Evolutionary conservation across 352 stramenopile genomes (phyloP).

Genomic region (Phytophthora fragariae): DNA sequence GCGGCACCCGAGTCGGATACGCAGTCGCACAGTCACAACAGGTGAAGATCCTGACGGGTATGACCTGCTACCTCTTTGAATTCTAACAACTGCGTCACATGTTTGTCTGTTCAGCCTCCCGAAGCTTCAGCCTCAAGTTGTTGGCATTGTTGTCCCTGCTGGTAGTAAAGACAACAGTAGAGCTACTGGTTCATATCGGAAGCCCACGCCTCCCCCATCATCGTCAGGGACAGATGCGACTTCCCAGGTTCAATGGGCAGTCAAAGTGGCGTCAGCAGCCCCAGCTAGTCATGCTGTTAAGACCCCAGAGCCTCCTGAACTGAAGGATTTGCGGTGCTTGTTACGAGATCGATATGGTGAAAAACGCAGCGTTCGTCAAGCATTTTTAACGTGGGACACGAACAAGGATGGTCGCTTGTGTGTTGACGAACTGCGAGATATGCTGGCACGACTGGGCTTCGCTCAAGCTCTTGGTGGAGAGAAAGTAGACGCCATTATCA

Average conservation of each 20-base stretch:
- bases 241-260: slow-evolving; percentile 50
- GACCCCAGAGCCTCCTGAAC: slow-evolving; percentile 9
- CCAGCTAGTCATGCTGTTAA: background rate
- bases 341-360: slow-evolving; percentile 67
- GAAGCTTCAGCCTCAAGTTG: slow-evolving; percentile 14
- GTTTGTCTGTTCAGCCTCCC: slow-evolving; percentile 16
- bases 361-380: slow-evolving; percentile 58
- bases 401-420: slow-evolving; percentile 62
- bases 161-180: background rate
- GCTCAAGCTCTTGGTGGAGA: slow-evolving; percentile 40
- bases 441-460: slow-evolving; percentile 55
- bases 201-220: background rate
- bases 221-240: slow-evolving; percentile 11
- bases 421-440: slow-evolving; percentile 46
- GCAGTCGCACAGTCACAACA: slow-evolving; percentile 9
- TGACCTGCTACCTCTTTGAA: background rate
- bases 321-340: slow-evolving; percentile 49
- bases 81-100: background rate
- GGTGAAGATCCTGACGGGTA: slow-evolving; percentile 9
- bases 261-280: slow-evolving; percentile 27
- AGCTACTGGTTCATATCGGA: background rate
- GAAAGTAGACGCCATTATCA: slow-evolving; percentile 48
- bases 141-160: background rate
- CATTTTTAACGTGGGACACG: slow-evolving; percentile 68
- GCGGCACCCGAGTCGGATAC: background rate